Base-by-base conservation (phyloP, 1,139 yeast species). In the Geotrichum citri-aurantii region DNA sequence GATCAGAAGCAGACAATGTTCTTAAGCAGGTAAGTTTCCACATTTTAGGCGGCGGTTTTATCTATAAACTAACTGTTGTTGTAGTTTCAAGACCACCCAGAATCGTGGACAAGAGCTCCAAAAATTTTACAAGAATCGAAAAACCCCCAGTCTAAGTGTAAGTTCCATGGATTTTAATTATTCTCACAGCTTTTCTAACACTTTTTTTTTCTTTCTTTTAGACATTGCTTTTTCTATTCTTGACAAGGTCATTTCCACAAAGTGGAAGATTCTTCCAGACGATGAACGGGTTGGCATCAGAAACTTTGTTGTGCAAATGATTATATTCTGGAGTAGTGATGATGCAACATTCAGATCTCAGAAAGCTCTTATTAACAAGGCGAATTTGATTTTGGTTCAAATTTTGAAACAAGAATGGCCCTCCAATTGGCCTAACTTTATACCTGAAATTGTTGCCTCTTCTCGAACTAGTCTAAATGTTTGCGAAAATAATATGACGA, bases 371-470 rank as follows among this genome's bases (percentile, higher is more conserved):
- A 89, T 93, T 68, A 90, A 88, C 75, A 95, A 95, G 73, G 92
- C 93, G 67, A 97, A 93, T 75, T 80, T 93, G 71, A 93, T 98
- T 7, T 79, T 93, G 69, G 99, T 93, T 47, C 95, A 93, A 69
- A 86, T 93, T 56, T 82, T 93, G 69, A 93, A 93, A 71, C 98
- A 95, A 74, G 99, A 93, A 71, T 93, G 99, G 99, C 99, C 99
- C 48, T 91, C 86, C 66, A 88, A 91, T 71, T 93, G 99, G 99
- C 98, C 98, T 24, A 89, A 88, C 67, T 93, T 95, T 69, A 87
- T 93, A 57, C 97, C 98, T 14, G 99, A 95, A 71, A 82, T 93
- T 63, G 95, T 93, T 50, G 81, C 81, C 63, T 86, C 96, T 64
- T 86, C 96, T 56, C 83, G 90, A 63, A 84, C 95, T 21, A 87